Evolutionary conservation across 1,284 basidiomycete species (phyloP).

Genomic region (Leccinum variabile): DNA sequence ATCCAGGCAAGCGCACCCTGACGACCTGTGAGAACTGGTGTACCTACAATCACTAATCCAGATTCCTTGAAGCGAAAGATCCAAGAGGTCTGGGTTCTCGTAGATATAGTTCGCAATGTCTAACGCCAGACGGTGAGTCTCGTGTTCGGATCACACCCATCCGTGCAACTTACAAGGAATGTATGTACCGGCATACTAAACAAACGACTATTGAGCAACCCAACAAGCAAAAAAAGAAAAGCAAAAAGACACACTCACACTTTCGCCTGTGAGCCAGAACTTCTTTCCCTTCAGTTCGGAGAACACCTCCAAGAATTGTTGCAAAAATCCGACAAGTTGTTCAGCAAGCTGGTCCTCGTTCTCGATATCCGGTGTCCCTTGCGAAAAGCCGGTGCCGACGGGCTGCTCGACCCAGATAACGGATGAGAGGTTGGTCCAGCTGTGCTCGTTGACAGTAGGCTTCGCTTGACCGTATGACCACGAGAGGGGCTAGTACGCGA

Average conservation of each 20-base stretch:
- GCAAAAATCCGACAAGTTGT: constrained; percentile 52
- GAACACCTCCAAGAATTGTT: constrained; percentile 75
- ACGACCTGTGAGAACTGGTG: constrained; percentile 23
- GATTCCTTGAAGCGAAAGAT: constrained; percentile 63
- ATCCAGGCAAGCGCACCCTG: neutral
- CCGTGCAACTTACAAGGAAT: constrained; percentile 44
- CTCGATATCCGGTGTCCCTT: constrained; percentile 69
- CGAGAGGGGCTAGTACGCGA: constrained; percentile 52
- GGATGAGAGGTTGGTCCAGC: constrained; percentile 81
- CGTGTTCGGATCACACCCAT: neutral
- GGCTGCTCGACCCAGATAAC: constrained; percentile 85
- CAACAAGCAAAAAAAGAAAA: neutral
- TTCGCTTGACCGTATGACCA: constrained; percentile 68
- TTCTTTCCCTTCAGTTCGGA: constrained; percentile 69
- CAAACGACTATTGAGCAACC: constrained; percentile 3
- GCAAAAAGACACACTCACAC: constrained; percentile 45
- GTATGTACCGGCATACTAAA: constrained; percentile 61
- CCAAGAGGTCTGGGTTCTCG: constrained; percentile 50
- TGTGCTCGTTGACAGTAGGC: constrained; percentile 67
- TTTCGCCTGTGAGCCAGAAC: constrained; percentile 68
- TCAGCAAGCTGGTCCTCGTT: constrained; percentile 64
- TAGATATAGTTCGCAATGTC: constrained; percentile 76
- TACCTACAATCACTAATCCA: constrained; percentile 69
- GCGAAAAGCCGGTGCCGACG: constrained; percentile 79
- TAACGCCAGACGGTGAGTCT: constrained; percentile 29